phyloP scores from a whole-genome alignment of 2,329 filamentous ascomycete species.

The Aspergillus calidoustus region DNA sequence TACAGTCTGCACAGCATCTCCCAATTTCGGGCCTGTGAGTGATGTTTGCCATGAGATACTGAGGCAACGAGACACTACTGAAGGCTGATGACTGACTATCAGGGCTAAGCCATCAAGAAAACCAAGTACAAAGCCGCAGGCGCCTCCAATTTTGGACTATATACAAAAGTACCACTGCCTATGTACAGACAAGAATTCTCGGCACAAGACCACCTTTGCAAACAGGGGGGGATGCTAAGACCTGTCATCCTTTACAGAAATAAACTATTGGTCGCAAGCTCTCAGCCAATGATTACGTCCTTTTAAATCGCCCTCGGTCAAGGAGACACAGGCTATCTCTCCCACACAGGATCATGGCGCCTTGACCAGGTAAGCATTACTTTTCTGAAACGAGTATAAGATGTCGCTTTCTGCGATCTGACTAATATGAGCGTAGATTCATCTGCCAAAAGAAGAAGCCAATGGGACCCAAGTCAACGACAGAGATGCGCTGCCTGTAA shows the following conservation, averaged over 20 bases:
- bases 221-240: background rate
- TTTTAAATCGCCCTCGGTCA: background rate
- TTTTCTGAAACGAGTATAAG: background rate
- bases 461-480: background rate
- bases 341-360: background rate
- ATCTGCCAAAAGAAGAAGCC: too few species aligned
- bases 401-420: background rate
- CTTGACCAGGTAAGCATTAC: background rate
- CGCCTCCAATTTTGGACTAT: background rate
- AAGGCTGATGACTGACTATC: background rate
- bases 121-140: background rate
- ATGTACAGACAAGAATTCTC: background rate
- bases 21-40: background rate
- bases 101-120: background rate
- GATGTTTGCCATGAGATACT: background rate
- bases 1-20: too few species aligned
- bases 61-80: too few species aligned
- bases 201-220: background rate
- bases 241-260: constrained; percentile 4
- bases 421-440: background rate
- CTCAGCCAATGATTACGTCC: background rate
- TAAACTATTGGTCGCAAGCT: background rate
- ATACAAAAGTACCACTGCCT: background rate
- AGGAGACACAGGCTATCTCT: background rate
- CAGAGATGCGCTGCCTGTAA: background rate